Percentiles rank a stretch among this genome's conserved stretches.
Conservation (phyloP, 1,284 basidiomycete species). For the Caloboletus inedulis region DNA sequence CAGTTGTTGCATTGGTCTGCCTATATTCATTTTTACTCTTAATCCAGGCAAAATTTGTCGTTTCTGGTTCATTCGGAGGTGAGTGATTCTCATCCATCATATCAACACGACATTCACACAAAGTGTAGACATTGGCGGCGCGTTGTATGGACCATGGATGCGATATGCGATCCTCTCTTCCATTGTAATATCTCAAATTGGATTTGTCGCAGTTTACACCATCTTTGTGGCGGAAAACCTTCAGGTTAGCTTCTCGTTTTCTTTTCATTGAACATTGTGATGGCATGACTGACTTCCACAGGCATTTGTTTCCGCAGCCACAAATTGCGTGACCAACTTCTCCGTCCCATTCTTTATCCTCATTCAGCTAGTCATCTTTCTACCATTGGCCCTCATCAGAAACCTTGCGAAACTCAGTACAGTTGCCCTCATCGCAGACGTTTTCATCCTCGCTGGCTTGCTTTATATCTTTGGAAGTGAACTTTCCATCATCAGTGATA, state of each 20-base stretch:
- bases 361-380: slow-evolving; percentile 81
- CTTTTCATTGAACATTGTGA: neutral
- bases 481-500: slow-evolving; percentile 57
- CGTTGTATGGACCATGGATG: slow-evolving; percentile 92
- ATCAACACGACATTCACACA: slow-evolving; percentile 1
- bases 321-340: slow-evolving; percentile 71
- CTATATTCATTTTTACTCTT: slow-evolving; percentile 94
- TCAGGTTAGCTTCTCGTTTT: slow-evolving; percentile 39
- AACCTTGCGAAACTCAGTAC: slow-evolving; percentile 92
- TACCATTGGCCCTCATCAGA: slow-evolving; percentile 83
- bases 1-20: slow-evolving; percentile 84
- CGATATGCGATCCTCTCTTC: slow-evolving; percentile 85
- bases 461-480: slow-evolving; percentile 87
- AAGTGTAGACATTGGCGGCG: slow-evolving; percentile 83
- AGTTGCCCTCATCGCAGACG: slow-evolving; percentile 92
- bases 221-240: slow-evolving; percentile 97
- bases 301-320: slow-evolving; percentile 84
- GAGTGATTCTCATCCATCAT: slow-evolving; percentile 17
- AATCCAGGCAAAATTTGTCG: slow-evolving; percentile 84
- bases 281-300: slow-evolving; percentile 22
- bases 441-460: slow-evolving; percentile 89
- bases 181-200: slow-evolving; percentile 88
- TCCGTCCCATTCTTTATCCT: slow-evolving; percentile 81
- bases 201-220: slow-evolving; percentile 87
- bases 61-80: slow-evolving; percentile 94